phyloP scores from a whole-genome alignment of 768 basidiomycete species.

The Tulasnella sp. region DNA sequence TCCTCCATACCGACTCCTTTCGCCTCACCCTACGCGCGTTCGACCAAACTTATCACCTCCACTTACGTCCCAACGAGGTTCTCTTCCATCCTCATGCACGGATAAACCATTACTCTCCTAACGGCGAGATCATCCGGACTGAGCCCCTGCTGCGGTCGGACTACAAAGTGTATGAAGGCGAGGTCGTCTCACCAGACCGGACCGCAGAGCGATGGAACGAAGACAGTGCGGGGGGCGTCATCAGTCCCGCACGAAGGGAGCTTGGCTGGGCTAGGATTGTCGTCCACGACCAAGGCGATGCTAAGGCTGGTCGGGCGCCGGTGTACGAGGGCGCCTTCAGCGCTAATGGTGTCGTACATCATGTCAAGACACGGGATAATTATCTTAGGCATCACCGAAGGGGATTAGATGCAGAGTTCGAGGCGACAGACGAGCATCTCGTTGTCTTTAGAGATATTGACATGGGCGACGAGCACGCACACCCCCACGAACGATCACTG shows the following conservation, averaged over 20 bases:
- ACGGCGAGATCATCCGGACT: slow-evolving; percentile 48
- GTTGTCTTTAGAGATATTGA: slow-evolving; percentile 74
- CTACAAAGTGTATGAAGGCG: slow-evolving; percentile 65
- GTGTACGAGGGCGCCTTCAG: slow-evolving; percentile 72
- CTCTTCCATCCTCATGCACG: slow-evolving; percentile 73
- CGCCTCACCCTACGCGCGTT: slow-evolving; percentile 62
- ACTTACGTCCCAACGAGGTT: slow-evolving; percentile 68
- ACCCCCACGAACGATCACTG: slow-evolving; percentile 15
- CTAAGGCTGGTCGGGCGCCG: slow-evolving; percentile 39
- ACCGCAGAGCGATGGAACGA: slow-evolving; percentile 51
- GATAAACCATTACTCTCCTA: slow-evolving; percentile 51
- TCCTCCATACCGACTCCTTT: slow-evolving; percentile 62
- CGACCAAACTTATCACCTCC: slow-evolving; percentile 57
- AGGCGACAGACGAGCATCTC: slow-evolving; percentile 53
- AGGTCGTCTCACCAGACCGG: slow-evolving; percentile 55
- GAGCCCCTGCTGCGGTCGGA: slow-evolving; percentile 47
- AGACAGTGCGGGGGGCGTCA: slow-evolving; percentile 39
- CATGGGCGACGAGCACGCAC: slow-evolving; percentile 43
- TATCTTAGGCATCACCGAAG: slow-evolving; percentile 50
- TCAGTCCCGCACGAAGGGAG: slow-evolving; percentile 31
- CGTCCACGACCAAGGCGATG: slow-evolving; percentile 55
- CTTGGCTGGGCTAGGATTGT: slow-evolving; percentile 75
- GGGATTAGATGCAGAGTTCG: slow-evolving; percentile 29
- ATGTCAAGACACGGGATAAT: slow-evolving; percentile 61
- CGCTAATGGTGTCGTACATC: slow-evolving; percentile 56